A percentile compares a stretch with the other conserved stretches of the same genome.
Conservation (phyloP, 768 basidiomycete genomes). For the Boletus rubroflammeus region DNA sequence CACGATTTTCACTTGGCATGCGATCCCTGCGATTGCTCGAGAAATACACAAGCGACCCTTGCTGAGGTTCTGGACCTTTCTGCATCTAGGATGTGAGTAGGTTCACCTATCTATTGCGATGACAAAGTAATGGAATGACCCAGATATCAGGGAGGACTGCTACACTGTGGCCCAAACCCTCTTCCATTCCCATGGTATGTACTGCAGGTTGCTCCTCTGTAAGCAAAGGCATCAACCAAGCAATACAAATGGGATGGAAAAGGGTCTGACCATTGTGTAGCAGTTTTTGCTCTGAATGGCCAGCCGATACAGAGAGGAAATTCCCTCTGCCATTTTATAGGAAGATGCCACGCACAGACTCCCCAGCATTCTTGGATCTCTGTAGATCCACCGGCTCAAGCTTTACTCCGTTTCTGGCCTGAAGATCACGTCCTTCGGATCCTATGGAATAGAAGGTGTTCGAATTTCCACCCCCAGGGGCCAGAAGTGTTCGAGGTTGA, state of each 20-base stretch:
- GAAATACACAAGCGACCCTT: background rate
- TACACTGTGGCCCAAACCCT: constrained; percentile 30
- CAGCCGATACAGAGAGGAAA: background rate
- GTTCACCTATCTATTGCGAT: background rate
- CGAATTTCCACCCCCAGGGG: background rate
- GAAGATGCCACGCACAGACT: background rate
- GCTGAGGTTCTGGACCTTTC: background rate
- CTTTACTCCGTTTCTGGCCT: background rate
- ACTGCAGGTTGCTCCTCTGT: constrained; percentile 25
- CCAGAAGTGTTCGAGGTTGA: background rate
- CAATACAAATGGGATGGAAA: constrained; percentile 29
- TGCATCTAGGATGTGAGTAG: background rate
- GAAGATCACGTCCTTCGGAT: background rate
- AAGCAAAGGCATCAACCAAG: constrained; percentile 28
- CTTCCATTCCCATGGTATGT: constrained; percentile 53
- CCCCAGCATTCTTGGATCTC: background rate
- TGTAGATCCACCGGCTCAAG: constrained; percentile 2
- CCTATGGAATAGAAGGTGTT: background rate
- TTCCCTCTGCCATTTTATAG: constrained; percentile 6
- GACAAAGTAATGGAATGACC: background rate
- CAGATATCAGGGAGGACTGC: constrained; percentile 4
- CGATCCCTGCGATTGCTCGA: background rate
- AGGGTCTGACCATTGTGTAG: constrained; percentile 29
- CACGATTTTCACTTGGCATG: background rate
- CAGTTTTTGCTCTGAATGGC: constrained; percentile 13